Base-by-base conservation (phyloP, 768 basidiomycete species). In the Leucocoprinus leucothites region DNA sequence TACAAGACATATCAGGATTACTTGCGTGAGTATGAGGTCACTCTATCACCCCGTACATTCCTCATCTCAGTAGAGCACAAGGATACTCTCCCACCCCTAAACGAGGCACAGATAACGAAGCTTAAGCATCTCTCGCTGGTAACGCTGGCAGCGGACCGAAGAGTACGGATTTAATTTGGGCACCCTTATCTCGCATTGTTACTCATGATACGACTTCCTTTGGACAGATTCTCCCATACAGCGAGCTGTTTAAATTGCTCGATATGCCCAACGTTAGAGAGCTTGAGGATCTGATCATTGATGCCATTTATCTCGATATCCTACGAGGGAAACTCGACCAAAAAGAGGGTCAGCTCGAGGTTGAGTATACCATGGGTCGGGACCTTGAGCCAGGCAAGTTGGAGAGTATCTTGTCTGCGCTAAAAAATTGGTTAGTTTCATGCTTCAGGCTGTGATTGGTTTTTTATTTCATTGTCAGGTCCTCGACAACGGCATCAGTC, bases 201-300 rank as follows among this genome's bases (percentile, higher is more conserved):
- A 11, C 26, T 45, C 11, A n/a, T 19, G 26, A 47, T 51, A 25
- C 53, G 40, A 40, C 51, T 44, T 14, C 9, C 36, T 28, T 14
- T 16, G 48, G 21, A 51, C 62, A 90, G 94, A 89, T 91, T 61
- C 81, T 98, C 2, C 84, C 92, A 0, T 98, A 98, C 69, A 68
- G 83, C 9, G 71, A 79, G 34, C 81, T 98, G 1, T 80, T 91
- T 6, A 66, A 81, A 48, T 74, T 80, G 2, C 80, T 99, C 18
- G 82, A 91, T 47, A 79, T 96, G 69, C 77, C 84, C 2, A 85
- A 82, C 4, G 84, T 95, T 56, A 87, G 95, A 51, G 90, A 90
- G 54, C 85, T 99, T 2, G 96, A 99, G 69, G 95, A 98, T 70
- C 84, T 98, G 60, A 91, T 98, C 66, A 98, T 99, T 68, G 94